These are phyloP conservation scores for Shiraia bambusicola DNA, from an alignment of 2,329 filamentous ascomycete species.

Conservation along the genomic window DNA sequence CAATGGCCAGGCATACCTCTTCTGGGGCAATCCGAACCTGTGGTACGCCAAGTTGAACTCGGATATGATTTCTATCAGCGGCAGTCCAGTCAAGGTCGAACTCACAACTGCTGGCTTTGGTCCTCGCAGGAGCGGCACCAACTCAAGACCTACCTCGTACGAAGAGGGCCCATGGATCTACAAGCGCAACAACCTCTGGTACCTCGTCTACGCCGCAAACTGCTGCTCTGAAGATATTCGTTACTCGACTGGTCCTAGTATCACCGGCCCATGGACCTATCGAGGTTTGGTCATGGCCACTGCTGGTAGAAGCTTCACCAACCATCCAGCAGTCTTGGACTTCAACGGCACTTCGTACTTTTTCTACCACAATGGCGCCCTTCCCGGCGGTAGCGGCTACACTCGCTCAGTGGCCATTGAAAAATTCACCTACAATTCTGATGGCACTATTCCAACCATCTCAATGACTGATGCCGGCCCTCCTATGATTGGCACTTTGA, in stretches of 20 bases:
- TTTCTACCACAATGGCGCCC: constrained; percentile 21
- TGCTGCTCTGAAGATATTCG: constrained; percentile 21
- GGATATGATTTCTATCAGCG: constrained; percentile 18
- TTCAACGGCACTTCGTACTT: constrained; percentile 17
- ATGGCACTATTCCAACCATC: constrained; percentile 20
- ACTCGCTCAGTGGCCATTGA: constrained; percentile 16
- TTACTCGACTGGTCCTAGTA: constrained; percentile 17
- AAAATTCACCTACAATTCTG: constrained; percentile 15
- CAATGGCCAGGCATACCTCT: constrained; percentile 19
- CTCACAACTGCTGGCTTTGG: constrained; percentile 16
- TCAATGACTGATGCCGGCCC: constrained; percentile 14
- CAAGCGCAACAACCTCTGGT: constrained; percentile 14
- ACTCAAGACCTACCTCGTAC: constrained; percentile 7
- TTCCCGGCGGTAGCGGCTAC: constrained; percentile 20
- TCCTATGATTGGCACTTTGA: constrained; percentile 16
- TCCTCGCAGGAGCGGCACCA: constrained; percentile 6
- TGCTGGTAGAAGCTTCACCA: constrained; percentile 17
- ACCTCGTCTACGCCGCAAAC: constrained; percentile 19
- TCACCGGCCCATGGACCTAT: constrained; percentile 20
- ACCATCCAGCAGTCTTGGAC: constrained; percentile 17
- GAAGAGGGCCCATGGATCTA: constrained; percentile 21
- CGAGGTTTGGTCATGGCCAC: constrained; percentile 18
- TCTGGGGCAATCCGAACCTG: constrained; percentile 18
- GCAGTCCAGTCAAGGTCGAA: constrained; percentile 8
- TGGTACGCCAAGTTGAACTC: constrained; percentile 16